A percentile compares a stretch with the other conserved stretches of the same genome.
Evolutionary conservation across 306 rosid genomes (phyloP).

Genomic region (Trifolium repens): DNA sequence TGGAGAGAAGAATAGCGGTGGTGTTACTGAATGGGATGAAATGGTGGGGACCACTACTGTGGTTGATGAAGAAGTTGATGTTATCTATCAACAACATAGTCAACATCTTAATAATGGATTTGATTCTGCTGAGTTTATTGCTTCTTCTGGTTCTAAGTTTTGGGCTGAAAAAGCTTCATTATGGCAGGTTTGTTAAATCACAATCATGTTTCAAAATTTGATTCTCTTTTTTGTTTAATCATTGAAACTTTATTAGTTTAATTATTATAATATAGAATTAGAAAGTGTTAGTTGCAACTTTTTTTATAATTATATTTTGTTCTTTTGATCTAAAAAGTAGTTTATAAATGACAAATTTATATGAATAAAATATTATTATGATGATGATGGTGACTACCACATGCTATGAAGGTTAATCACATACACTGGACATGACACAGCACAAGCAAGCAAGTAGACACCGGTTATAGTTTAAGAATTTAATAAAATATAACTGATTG

Average conservation of each 20-base stretch:
- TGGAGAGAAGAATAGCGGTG: not conserved
- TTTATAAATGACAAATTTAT: conserved; percentile 14
- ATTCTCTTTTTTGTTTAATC: conserved; percentile 10
- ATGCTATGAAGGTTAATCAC: not conserved
- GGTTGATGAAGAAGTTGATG: conserved; percentile 39
- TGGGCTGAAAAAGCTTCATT: conserved; percentile 67
- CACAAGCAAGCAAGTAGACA: not conserved
- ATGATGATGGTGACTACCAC: not conserved
- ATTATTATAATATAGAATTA: not conserved
- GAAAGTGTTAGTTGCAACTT: not conserved
- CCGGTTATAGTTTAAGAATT: not conserved
- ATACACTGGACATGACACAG: not conserved
- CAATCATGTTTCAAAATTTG: not conserved
- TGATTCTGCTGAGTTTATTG: conserved; percentile 78
- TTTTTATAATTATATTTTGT: not conserved
- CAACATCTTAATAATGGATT: conserved; percentile 51
- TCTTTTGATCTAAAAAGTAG: not conserved
- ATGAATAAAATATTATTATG: not conserved
- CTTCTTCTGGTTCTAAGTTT: conserved; percentile 70
- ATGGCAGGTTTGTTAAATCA: conserved; percentile 65
- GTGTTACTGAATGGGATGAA: conserved; percentile 29
- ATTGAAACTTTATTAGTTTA: not conserved
- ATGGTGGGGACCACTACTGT: conserved; percentile 39
- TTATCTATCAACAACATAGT: conserved; percentile 39
- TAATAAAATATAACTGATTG: conserved; percentile 12